A percentile compares a stretch with the other conserved stretches of the same genome.
phyloP scores from a whole-genome alignment of 768 basidiomycete genomes.

The Russula emetica region DNA sequence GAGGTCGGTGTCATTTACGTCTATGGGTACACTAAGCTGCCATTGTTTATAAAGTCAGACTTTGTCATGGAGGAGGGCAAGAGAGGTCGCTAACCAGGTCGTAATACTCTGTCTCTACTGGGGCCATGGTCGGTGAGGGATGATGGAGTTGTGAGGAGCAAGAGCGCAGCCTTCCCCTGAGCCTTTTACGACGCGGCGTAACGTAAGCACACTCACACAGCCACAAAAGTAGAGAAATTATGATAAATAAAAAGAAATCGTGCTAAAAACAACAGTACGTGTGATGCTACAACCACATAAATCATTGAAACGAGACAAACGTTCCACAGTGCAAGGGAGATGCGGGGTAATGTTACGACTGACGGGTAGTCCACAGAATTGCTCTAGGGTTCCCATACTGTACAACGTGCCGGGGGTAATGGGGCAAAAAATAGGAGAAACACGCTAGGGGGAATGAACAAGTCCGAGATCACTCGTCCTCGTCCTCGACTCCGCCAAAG shows the following conservation, averaged over 20 bases:
- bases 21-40: conserved; percentile 66
- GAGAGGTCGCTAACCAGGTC: conserved; percentile 46
- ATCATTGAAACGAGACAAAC: neutral
- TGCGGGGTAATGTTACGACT: neutral
- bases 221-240: neutral
- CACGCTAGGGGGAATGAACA: neutral
- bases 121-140: conserved; percentile 50
- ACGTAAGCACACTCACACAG: conserved; percentile 2
- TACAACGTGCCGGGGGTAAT: neutral
- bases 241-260: neutral
- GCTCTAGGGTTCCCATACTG: conserved; percentile 8
- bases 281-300: conserved; percentile 16
- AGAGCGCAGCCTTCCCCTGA: neutral
- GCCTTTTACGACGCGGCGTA: neutral
- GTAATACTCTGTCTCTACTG: conserved; percentile 88
- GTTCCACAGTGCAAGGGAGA: neutral
- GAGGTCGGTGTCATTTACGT: conserved; percentile 73
- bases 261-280: neutral
- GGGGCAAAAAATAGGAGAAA: neutral
- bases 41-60: conserved; percentile 13
- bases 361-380: neutral
- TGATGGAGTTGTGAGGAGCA: neutral
- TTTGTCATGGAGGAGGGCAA: neutral
- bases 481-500: conserved; percentile 14
- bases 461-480: neutral